Evolutionary conservation across 1,139 yeast species (phyloP).

Genomic region (Kodamaea alishanica): DNA sequence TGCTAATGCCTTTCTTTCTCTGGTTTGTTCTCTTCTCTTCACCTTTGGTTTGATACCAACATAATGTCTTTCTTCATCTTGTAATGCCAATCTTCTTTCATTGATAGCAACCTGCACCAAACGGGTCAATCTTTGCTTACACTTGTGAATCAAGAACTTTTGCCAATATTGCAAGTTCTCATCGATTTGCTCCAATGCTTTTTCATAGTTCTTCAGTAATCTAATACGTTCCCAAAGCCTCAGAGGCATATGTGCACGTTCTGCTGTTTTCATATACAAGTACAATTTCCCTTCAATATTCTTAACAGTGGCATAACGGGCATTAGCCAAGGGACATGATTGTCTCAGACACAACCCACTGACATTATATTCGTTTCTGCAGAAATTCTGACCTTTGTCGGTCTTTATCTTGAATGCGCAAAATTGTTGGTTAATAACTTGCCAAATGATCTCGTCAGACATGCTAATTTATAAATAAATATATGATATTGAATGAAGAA

Average conservation of each 20-base stretch:
- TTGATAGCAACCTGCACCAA: constrained; percentile 93
- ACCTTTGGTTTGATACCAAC: constrained; percentile 93
- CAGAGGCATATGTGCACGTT: constrained; percentile 92
- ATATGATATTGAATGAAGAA: constrained; percentile 1
- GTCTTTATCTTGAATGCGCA: constrained; percentile 85
- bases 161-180: constrained; percentile 89
- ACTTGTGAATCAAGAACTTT: constrained; percentile 82
- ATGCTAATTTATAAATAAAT: constrained; percentile 15
- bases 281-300: constrained; percentile 83
- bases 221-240: constrained; percentile 93
- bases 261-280: constrained; percentile 94
- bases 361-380: constrained; percentile 85
- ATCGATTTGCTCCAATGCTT: constrained; percentile 85
- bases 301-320: constrained; percentile 92
- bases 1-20: constrained; percentile 93
- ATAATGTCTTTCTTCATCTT: constrained; percentile 87
- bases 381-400: constrained; percentile 74
- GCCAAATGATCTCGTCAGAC: constrained; percentile 78
- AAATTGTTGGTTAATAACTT: constrained; percentile 82
- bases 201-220: constrained; percentile 80
- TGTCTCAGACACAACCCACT: constrained; percentile 88
- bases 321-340: constrained; percentile 94
- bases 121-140: constrained; percentile 92
- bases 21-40: constrained; percentile 84
- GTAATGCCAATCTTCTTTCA: constrained; percentile 88